Percentiles rank a stretch among this genome's conserved stretches.
These are phyloP conservation scores for Sporormia fimetaria DNA, from an alignment of 495 filamentous ascomycete species.

Conservation along the genomic window DNA sequence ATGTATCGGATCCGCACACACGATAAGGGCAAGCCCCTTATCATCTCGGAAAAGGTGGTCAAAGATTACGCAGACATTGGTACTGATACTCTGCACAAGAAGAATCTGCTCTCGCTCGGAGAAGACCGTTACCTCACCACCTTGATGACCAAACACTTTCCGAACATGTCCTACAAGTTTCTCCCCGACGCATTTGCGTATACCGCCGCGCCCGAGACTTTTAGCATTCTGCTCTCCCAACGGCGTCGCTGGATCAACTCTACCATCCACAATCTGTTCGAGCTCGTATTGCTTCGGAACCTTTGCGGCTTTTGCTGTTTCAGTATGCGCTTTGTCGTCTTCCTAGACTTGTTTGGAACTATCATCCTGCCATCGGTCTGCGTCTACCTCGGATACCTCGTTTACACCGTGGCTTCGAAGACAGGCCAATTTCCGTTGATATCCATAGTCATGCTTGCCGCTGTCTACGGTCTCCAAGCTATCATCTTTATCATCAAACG, in stretches of 20 bases:
- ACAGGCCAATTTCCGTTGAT: slow-evolving; percentile 73
- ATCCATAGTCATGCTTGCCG: slow-evolving; percentile 78
- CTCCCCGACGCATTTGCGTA: slow-evolving; percentile 81
- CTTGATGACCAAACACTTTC: slow-evolving; percentile 96
- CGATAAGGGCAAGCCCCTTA: slow-evolving; percentile 81
- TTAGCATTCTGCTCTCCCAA: slow-evolving; percentile 86
- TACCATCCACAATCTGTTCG: slow-evolving; percentile 87
- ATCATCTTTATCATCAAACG: slow-evolving; percentile 91
- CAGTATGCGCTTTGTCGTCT: slow-evolving; percentile 95
- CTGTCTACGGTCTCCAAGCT: slow-evolving; percentile 89
- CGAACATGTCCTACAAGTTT: slow-evolving; percentile 92
- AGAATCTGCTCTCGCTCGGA: slow-evolving; percentile 88
- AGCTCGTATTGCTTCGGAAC: slow-evolving; percentile 76
- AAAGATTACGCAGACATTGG: slow-evolving; percentile 75
- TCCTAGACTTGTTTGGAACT: slow-evolving; percentile 89
- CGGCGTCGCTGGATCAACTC: slow-evolving; percentile 98
- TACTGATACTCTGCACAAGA: slow-evolving; percentile 95
- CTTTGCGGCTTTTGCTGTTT: slow-evolving; percentile 99
- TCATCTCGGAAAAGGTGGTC: slow-evolving; percentile 79
- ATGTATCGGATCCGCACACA: slow-evolving; percentile 96
- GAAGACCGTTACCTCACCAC: slow-evolving; percentile 98
- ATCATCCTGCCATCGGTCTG: slow-evolving; percentile 87
- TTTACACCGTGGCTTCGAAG: slow-evolving; percentile 63
- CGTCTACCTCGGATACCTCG: slow-evolving; percentile 78
- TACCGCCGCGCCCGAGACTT: slow-evolving; percentile 87